Conservation (phyloP, 2,329 filamentous ascomycete genomes). For the Pseudogymnoascus sp. region DNA sequence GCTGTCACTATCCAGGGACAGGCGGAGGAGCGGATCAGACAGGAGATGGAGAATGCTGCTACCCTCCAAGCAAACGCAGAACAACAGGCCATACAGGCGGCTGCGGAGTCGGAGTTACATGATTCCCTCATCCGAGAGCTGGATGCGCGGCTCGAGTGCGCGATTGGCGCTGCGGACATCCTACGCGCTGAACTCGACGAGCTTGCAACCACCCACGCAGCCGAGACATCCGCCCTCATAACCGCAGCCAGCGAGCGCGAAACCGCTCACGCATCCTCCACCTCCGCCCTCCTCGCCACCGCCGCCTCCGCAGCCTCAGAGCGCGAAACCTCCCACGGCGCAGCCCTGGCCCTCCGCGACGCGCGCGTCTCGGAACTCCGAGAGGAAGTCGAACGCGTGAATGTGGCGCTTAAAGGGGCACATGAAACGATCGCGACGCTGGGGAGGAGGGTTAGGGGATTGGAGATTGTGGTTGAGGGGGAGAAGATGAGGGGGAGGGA, state of each 20-base stretch:
- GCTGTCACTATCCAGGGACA: slow-evolving; percentile 17
- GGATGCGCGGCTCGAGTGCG: slow-evolving; percentile 37
- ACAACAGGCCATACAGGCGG: neutral
- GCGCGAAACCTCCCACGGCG: slow-evolving; percentile 31
- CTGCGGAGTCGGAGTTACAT: slow-evolving; percentile 30
- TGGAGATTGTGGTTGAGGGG: slow-evolving; percentile 39
- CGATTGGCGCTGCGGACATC: slow-evolving; percentile 32
- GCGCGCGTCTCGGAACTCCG: slow-evolving; percentile 42
- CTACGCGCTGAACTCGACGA: slow-evolving; percentile 32
- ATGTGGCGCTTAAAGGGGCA: slow-evolving; percentile 38
- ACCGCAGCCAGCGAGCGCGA: slow-evolving; percentile 14
- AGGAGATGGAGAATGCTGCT: slow-evolving; percentile 30
- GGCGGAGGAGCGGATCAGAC: slow-evolving; percentile 27
- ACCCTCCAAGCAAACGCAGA: neutral
- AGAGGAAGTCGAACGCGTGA: slow-evolving; percentile 41
- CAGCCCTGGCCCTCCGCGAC: slow-evolving; percentile 43
- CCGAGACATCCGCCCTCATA: slow-evolving; percentile 16
- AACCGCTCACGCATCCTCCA: slow-evolving; percentile 17
- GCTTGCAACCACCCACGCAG: slow-evolving; percentile 23
- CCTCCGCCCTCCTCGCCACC: slow-evolving; percentile 14
- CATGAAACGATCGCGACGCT: slow-evolving; percentile 40
- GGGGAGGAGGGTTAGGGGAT: slow-evolving; percentile 38
- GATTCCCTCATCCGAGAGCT: slow-evolving; percentile 35
- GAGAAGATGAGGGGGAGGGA: slow-evolving; percentile 41
- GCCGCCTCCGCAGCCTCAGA: neutral